Conservation (phyloP, 345 rosid species). For the Aquilaria sinensis region DNA sequence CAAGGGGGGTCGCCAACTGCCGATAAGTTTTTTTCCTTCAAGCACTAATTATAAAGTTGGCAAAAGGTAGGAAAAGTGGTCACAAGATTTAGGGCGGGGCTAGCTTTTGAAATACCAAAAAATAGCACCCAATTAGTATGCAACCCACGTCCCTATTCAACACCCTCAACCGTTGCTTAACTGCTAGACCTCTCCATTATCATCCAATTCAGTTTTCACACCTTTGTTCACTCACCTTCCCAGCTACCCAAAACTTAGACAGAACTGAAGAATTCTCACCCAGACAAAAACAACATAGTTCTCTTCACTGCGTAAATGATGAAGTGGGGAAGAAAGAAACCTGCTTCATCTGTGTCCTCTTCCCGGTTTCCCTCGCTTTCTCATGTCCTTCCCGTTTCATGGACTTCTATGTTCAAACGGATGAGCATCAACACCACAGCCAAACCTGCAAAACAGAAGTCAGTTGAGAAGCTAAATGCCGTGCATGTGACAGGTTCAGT, state of each 20-base stretch:
- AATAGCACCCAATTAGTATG: constrained; percentile 18
- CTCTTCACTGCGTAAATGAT: constrained; percentile 21
- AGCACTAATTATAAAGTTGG: constrained; percentile 24
- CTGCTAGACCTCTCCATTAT: constrained; percentile 31
- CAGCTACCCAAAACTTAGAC: constrained; percentile 3
- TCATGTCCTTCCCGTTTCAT: constrained; percentile 40
- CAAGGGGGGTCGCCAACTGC: constrained; percentile 15
- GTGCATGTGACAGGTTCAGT: constrained; percentile 17
- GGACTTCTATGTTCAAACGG: constrained; percentile 62
- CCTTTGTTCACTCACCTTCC: constrained; percentile 5
- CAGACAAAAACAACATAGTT: constrained; percentile 1
- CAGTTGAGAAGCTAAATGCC: constrained; percentile 23
- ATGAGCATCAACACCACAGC: constrained; percentile 31
- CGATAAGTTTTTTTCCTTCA: constrained; percentile 17
- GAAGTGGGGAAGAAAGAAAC: constrained; percentile 64
- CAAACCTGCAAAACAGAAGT: constrained; percentile 30
- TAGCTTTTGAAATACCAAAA: constrained; percentile 42
- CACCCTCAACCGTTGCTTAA: constrained; percentile 38
- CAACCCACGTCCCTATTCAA: constrained; percentile 50
- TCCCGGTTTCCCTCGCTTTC: constrained; percentile 38
- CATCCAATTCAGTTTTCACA: constrained; percentile 19
- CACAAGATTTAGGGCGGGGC: constrained; percentile 52
- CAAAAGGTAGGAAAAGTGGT: constrained; percentile 29
- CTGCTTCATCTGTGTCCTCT: constrained; percentile 16
- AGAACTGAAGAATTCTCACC: constrained; percentile 2